Evolutionary conservation across 164 flowering plant genomes (phyloP), one percentile per base, ranked within the genome.

Genomic region (Stephania yunnanensis): DNA sequence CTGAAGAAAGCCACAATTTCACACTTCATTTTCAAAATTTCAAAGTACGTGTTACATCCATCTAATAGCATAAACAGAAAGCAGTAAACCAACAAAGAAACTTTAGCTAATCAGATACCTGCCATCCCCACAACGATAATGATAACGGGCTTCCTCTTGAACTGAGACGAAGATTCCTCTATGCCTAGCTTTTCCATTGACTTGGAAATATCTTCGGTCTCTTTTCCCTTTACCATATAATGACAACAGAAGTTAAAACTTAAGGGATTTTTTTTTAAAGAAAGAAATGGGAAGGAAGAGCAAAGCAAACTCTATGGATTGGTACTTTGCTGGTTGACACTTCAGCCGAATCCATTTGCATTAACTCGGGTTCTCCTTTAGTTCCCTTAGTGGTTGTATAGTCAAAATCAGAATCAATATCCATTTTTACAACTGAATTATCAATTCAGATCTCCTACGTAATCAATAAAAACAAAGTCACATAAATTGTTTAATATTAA

Each of bases 81-180:
- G 42, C 42, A 36, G 42, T 36, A 36, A 36, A 1, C 42, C 42
- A 52, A 0, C 36, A 29, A 48, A 71, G 6, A 29, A 2, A 65
- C 13, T 67, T 67, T n/a, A 66, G 55, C 29, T 67, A 70, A 10
- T 1, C 22, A 50, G 68, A 50, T 79, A 85, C 99, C 99, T 83
- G 98, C 96, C 99, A 95, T 95, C 67, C 99, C 99, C 8, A 95
- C 90, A 12, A 95, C 95, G 73, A 95, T 83, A 11, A 95, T 78
- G 70, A 95, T 87, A 48, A 95, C 88, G 0, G 99, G 99, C 78
- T 93, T 95, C 78, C 81, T 87, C 85, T 87, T 91, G 78, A 93
- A 95, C 66, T 44, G 81, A 19, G 69, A 36, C 42, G 86, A 79
- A 13, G 92, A 73, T 46, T 85, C 88, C 25, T 77, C 89, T 9